phyloP scores from a whole-genome alignment of 2,329 filamentous ascomycete genomes.

The Cladorrhinum sp. region DNA sequence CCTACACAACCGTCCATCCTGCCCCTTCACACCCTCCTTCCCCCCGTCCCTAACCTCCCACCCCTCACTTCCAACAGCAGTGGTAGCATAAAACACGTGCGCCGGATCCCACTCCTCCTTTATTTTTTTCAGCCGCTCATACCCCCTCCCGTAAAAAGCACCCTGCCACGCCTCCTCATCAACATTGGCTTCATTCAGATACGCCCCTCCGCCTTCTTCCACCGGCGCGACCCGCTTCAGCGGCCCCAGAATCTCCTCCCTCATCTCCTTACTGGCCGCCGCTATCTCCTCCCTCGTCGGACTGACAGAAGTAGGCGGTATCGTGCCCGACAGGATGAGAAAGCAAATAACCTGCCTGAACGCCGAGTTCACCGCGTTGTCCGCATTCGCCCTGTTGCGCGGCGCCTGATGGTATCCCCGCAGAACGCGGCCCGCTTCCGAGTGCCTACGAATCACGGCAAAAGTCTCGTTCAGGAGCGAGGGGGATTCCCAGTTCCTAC shows the following conservation, averaged over 20 bases:
- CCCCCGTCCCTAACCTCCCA: slow-evolving; percentile 35
- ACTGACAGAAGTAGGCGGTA: background rate
- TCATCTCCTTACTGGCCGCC: slow-evolving; percentile 11
- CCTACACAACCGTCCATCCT: slow-evolving; percentile 38
- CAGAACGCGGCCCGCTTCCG: slow-evolving; percentile 1
- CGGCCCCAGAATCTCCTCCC: slow-evolving; percentile 12
- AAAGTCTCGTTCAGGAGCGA: slow-evolving; percentile 19
- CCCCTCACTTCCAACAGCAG: slow-evolving; percentile 41
- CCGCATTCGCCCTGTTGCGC: slow-evolving; percentile 11
- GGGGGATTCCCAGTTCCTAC: slow-evolving; percentile 18
- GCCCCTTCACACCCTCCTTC: slow-evolving; percentile 4
- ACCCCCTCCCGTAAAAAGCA: slow-evolving; percentile 37
- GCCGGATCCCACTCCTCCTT: slow-evolving; percentile 43
- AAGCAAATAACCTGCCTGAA: slow-evolving; percentile 9
- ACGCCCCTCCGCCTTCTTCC: slow-evolving; percentile 29
- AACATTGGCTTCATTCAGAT: slow-evolving; percentile 43
- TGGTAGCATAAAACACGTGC: slow-evolving; percentile 39
- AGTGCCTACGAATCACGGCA: slow-evolving; percentile 9
- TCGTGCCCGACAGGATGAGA: background rate
- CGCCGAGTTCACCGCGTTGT: slow-evolving; percentile 17
- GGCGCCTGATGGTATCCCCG: slow-evolving; percentile 23
- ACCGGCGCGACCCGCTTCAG: slow-evolving; percentile 30
- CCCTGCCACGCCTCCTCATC: slow-evolving; percentile 34
- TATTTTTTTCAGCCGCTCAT: slow-evolving; percentile 32
- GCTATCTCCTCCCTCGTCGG: slow-evolving; percentile 7